Conservation (phyloP, 1,139 yeast genomes). For the Pneumocystis sp. region DNA sequence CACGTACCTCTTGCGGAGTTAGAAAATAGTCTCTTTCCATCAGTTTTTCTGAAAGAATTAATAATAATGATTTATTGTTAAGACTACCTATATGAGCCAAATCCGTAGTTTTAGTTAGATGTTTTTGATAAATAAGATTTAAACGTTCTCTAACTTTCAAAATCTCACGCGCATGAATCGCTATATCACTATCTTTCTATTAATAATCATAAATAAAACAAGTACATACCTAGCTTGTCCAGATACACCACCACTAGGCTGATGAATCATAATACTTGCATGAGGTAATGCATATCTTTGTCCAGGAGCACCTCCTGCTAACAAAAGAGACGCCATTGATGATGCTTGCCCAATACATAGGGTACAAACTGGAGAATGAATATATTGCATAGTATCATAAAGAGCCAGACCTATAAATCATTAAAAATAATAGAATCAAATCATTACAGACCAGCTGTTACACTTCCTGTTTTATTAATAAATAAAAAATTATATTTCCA, state of each 20-base stretch:
- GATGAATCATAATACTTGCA: constrained; percentile 25
- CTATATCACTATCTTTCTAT: constrained; percentile 18
- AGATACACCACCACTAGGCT: constrained; percentile 24
- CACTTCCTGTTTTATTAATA: constrained; percentile 11
- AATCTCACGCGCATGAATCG: constrained; percentile 25
- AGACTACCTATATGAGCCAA: background rate
- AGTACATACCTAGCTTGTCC: constrained; percentile 19
- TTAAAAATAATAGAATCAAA: background rate
- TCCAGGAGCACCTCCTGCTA: constrained; percentile 22
- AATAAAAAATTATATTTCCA: background rate
- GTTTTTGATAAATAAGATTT: constrained; percentile 20
- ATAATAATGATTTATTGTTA: constrained; percentile 10
- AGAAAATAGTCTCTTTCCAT: constrained; percentile 23
- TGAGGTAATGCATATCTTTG: constrained; percentile 23
- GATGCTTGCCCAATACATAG: constrained; percentile 26
- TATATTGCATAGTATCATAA: constrained; percentile 26
- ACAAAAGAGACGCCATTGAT: constrained; percentile 24
- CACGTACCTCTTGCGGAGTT: constrained; percentile 18
- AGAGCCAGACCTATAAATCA: constrained; percentile 21
- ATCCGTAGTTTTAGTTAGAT: constrained; percentile 16
- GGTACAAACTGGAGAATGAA: constrained; percentile 23
- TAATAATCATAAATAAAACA: background rate
- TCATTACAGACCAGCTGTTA: constrained; percentile 17
- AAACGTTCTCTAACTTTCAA: constrained; percentile 21
- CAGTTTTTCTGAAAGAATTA: constrained; percentile 18